Conservation (phyloP, 2,329 filamentous ascomycete species). For the Arthrobotrys pseudoclavata region DNA sequence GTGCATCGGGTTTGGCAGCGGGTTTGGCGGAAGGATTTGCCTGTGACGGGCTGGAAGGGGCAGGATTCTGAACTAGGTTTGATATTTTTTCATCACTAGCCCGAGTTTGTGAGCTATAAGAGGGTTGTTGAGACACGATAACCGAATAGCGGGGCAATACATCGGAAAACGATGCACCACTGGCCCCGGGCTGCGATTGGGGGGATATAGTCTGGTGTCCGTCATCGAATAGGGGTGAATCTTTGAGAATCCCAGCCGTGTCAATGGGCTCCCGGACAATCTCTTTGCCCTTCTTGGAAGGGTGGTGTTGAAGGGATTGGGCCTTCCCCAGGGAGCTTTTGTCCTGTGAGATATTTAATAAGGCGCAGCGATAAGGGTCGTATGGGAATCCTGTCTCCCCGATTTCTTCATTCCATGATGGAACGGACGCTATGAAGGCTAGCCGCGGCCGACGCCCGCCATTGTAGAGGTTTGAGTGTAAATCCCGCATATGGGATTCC, state of each 20-base stretch:
- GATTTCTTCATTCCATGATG: constrained; percentile 54
- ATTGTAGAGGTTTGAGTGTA: constrained; percentile 54
- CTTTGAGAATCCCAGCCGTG: not conserved
- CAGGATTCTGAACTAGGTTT: too few species aligned
- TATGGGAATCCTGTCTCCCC: constrained; percentile 56
- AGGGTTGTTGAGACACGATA: constrained; percentile 32
- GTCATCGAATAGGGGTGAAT: not conserved
- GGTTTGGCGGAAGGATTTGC: constrained; percentile 20
- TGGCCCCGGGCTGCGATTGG: not conserved
- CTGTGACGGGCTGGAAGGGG: not conserved
- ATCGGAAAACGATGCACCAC: constrained; percentile 8
- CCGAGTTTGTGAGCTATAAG: not conserved
- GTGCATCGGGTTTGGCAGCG: constrained; percentile 34
- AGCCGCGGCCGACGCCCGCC: constrained; percentile 42
- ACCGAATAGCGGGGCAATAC: constrained; percentile 50
- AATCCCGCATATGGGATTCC: constrained; percentile 55
- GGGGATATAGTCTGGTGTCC: not conserved
- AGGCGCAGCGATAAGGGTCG: constrained; percentile 55
- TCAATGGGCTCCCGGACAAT: constrained; percentile 28
- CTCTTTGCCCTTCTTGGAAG: constrained; percentile 56
- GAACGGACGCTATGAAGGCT: constrained; percentile 58
- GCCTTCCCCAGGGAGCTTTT: constrained; percentile 27
- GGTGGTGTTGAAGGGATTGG: constrained; percentile 19
- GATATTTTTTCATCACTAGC: not conserved
- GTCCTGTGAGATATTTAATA: constrained; percentile 57